Evolutionary conservation across 495 filamentous ascomycete species (phyloP), one percentile per base, ranked within the genome.

Genomic region (Lasiosphaeriaceae sp.): DNA sequence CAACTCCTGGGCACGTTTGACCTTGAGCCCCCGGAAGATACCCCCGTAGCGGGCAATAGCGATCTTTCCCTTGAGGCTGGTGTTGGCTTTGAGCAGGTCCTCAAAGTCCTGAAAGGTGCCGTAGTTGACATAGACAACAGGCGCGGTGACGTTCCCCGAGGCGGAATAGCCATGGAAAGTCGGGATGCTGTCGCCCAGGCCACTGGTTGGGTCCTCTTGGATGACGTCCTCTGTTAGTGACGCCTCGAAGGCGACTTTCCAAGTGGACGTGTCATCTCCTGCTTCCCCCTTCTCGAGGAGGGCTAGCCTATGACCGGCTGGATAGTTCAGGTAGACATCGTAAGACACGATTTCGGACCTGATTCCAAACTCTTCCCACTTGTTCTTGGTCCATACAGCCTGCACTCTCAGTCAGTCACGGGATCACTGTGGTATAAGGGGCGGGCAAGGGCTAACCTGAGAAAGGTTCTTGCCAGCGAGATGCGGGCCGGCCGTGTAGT

Each of bases 81-180:
- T 72, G 58, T 90, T 89, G 16, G 89, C 86, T 39, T 85, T 80
- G 21, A 86, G 61, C 31, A 98, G 80, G 59, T 96, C 92, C 59
- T 96, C 86, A 56, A 85, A 98, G 62, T 97, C 93, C 52, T 78
- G 69, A 63, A 84, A 92, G 1, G 87, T 91, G 44, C 92, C 92
- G 58, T 93, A 96, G 69, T 96, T 96, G 60, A 86, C 90, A 69
- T 87, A 96, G 23, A 96, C 89, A 41, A 80, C 74, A 19, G 78
- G 69, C 14, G 86, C 92, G 0, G 92, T 94, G 52, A 93, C 93
- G 65, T 97, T 96, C 4, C 94, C 94, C 51, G 76, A 89, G 4
- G 90, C 91, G 8, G 90, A 95, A 68, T 97, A 97, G 23, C 94
- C 94, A 71, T 98, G 92, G 73, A 98, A 98, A 2, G 88, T 94